Evolutionary conservation across 352 stramenopile genomes (phyloP).

Genomic region (Pythium biforme): DNA sequence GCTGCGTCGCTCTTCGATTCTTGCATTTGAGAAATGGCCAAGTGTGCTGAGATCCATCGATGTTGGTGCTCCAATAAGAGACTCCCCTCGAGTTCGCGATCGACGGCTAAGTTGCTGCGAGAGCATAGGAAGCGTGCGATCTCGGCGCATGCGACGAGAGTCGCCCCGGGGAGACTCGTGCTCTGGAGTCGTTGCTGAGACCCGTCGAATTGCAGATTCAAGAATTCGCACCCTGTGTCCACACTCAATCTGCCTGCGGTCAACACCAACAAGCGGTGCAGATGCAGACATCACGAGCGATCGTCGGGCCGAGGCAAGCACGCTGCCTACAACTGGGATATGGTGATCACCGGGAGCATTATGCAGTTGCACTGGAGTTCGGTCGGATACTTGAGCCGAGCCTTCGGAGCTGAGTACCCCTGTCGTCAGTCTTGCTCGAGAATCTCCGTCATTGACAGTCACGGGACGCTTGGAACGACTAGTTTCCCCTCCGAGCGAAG

Average conservation of each 20-base stretch:
- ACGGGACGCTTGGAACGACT: background rate
- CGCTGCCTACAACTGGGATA: background rate
- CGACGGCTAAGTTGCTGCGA: slow-evolving; percentile 17
- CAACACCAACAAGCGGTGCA: background rate
- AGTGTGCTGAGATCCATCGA: slow-evolving; percentile 31
- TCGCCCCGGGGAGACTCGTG: background rate
- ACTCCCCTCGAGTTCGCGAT: slow-evolving; percentile 20
- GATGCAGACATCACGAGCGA: slow-evolving; percentile 3
- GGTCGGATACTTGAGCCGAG: background rate
- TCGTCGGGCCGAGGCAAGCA: background rate
- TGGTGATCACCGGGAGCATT: background rate
- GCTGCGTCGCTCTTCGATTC: slow-evolving; percentile 44
- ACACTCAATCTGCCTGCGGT: background rate
- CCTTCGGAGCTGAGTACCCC: background rate
- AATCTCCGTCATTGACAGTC: background rate
- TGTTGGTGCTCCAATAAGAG: slow-evolving; percentile 39
- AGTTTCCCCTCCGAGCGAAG: background rate
- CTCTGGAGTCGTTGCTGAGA: background rate
- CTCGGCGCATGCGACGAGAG: background rate
- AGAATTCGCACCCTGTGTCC: background rate
- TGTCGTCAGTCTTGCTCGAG: background rate
- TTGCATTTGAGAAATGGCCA: slow-evolving; percentile 49
- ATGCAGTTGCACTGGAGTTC: background rate
- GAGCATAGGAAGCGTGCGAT: slow-evolving; percentile 16
- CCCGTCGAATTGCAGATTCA: background rate